Percentiles rank a stretch among this genome's conserved stretches.
These are phyloP conservation scores for Plasmodium cynomolgi DNA, from an alignment of 169 alveolate genomes.

Conservation along the genomic window DNA sequence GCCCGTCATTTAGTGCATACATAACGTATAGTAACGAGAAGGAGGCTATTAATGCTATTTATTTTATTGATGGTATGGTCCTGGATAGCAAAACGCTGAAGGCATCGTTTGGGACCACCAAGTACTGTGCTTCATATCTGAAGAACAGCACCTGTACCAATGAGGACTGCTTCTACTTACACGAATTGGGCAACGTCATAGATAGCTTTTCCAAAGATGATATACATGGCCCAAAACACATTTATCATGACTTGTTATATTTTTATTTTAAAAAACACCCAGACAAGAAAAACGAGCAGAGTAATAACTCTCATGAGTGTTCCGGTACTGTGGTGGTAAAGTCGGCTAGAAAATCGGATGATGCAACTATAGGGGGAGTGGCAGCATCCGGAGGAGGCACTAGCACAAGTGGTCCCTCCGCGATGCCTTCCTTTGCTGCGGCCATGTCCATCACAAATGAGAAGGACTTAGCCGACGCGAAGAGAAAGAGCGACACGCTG, in stretches of 20 bases:
- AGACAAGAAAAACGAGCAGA: slow-evolving; percentile 10
- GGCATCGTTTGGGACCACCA: slow-evolving; percentile 95
- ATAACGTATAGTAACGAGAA: slow-evolving; percentile 91
- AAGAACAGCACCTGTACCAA: slow-evolving; percentile 90
- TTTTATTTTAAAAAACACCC: slow-evolving; percentile 60
- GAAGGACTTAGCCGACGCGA: neutral
- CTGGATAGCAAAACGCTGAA: slow-evolving; percentile 89
- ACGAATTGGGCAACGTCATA: slow-evolving; percentile 88
- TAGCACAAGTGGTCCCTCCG: neutral
- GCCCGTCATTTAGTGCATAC: slow-evolving; percentile 93
- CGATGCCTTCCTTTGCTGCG: neutral
- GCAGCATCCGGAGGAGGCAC: neutral
- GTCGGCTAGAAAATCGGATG: neutral
- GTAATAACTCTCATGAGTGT: neutral
- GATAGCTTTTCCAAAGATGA: slow-evolving; percentile 84
- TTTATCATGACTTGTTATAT: slow-evolving; percentile 75
- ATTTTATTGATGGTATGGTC: slow-evolving; percentile 91
- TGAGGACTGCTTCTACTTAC: slow-evolving; percentile 93
- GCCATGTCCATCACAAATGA: neutral
- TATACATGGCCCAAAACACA: slow-evolving; percentile 72
- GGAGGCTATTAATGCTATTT: slow-evolving; percentile 93
- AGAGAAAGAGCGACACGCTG: neutral
- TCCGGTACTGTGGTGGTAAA: neutral
- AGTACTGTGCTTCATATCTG: slow-evolving; percentile 93
- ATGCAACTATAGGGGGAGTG: neutral